Evolutionary conservation across 1,284 basidiomycete genomes (phyloP), one percentile per base, ranked within the genome.

Genomic region (Fomes fomentarius): DNA sequence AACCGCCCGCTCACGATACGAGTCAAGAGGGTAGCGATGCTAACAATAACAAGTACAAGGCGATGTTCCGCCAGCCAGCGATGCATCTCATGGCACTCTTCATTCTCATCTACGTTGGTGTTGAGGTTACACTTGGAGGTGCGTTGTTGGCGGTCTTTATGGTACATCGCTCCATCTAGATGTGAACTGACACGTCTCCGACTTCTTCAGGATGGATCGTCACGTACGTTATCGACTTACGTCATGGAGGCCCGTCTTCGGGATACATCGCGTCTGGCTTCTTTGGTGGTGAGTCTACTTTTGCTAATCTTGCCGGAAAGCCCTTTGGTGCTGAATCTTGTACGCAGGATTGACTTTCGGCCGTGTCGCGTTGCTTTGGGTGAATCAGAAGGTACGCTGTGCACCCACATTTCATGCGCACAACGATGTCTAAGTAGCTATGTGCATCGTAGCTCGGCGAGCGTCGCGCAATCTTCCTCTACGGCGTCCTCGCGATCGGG

Each of bases 161-260:
- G n/a, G n/a, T n/a, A n/a, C n/a, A n/a, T n/a, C n/a, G n/a, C n/a
- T n/a, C n/a, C n/a, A n/a, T n/a, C n/a, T n/a, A n/a, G n/a, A n/a
- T n/a, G n/a, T n/a, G n/a, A n/a, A n/a, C n/a, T n/a, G n/a, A n/a
- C n/a, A n/a, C n/a, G n/a, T n/a, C n/a, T n/a, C n/a, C n/a, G n/a
- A n/a, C n/a, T n/a, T n/a, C n/a, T n/a, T n/a, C 30, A 79, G 78
- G 78, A 0, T 80, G 80, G 80, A 81, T 77, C 45, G 80, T 82
- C 19, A 81, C 79, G 1, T 82, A 76, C 52, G 67, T 81, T 31
- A 74, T 76, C n/a, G 60, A 75, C 10, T 69, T 74, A 10, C 74
- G 80, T 7, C 69, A 69, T 0, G 80, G 81, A 34, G 80, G 80
- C 0, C 63, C 75, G 1, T 77, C 74, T 0, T 73, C 78, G 33